phyloP scores from a whole-genome alignment of 1,284 basidiomycete species.

The Prillingera fragicola region DNA sequence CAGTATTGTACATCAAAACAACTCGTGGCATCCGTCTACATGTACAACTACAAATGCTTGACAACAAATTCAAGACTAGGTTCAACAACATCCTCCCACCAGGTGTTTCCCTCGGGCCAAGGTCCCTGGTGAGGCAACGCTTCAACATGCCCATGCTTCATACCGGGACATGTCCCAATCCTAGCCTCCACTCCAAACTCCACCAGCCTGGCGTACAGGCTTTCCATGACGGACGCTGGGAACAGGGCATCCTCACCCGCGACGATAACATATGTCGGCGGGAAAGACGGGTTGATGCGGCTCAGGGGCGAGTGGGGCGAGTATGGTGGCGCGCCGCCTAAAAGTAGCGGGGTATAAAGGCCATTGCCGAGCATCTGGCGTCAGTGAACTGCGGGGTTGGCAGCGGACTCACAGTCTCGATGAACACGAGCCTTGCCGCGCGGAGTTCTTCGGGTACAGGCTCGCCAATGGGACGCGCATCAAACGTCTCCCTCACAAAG shows the following conservation, averaged over 20 bases:
- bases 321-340: conserved; percentile 1
- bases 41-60: too few species aligned
- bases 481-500: too few species aligned
- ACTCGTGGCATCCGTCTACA: too few species aligned
- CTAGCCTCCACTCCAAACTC: conserved; percentile 5
- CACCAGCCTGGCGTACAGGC: conserved; percentile 7
- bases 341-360: neutral
- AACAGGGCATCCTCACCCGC: conserved; percentile 12
- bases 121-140: conserved; percentile 1
- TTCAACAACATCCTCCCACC: conserved; percentile 10
- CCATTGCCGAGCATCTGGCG: conserved; percentile 2
- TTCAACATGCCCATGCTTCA: conserved; percentile 10
- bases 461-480: too few species aligned
- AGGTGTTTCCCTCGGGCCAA: conserved; percentile 7
- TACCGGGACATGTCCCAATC: conserved; percentile 1
- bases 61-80: conserved; percentile 4
- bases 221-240: conserved; percentile 2
- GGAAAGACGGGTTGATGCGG: conserved; percentile 7
- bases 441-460: too few species aligned
- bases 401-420: neutral
- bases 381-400: too few species aligned
- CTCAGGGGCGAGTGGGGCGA: neutral
- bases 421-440: too few species aligned
- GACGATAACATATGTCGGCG: conserved; percentile 12
- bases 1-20: too few species aligned